These are phyloP conservation scores for Solanum tarapatanum DNA, from an alignment of 257 asterid species.

Conservation along the genomic window DNA sequence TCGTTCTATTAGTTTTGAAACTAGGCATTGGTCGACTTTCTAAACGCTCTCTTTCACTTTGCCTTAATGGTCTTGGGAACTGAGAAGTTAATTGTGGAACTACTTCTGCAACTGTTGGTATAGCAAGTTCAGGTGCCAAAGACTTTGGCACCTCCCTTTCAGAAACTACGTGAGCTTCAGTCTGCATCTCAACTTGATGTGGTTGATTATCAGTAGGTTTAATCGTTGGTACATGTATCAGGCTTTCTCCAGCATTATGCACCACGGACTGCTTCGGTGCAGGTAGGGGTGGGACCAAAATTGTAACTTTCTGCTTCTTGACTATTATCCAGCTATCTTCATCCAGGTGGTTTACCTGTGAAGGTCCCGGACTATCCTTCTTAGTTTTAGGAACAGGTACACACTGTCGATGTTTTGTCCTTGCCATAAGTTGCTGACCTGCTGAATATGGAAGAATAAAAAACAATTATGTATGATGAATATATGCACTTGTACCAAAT, in stretches of 20 bases:
- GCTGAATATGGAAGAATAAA: background rate
- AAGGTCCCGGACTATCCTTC: constrained; percentile 18
- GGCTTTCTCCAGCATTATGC: constrained; percentile 21
- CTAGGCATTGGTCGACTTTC: constrained; percentile 20
- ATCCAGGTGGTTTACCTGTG: constrained; percentile 11
- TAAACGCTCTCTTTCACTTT: constrained; percentile 13
- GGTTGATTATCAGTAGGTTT: constrained; percentile 10
- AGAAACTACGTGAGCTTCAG: constrained; percentile 15
- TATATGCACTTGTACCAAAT: background rate
- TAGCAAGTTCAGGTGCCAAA: constrained; percentile 17
- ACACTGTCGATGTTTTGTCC: constrained; percentile 31
- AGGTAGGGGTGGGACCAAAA: constrained; percentile 69
- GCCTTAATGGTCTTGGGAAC: constrained; percentile 15
- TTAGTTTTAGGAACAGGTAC: constrained; percentile 23
- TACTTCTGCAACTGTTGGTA: constrained; percentile 7
- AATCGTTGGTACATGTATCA: constrained; percentile 20
- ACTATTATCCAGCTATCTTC: constrained; percentile 64
- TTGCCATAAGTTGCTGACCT: constrained; percentile 40
- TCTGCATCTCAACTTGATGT: constrained; percentile 9
- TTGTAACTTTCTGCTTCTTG: constrained; percentile 75
- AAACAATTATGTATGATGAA: background rate
- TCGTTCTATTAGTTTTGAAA: constrained; percentile 5
- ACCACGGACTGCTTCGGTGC: constrained; percentile 11
- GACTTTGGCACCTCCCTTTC: constrained; percentile 33
- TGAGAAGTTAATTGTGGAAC: constrained; percentile 24